These are phyloP conservation scores for Amanita polypyramis DNA, from an alignment of 768 basidiomycete species.

Conservation along the genomic window DNA sequence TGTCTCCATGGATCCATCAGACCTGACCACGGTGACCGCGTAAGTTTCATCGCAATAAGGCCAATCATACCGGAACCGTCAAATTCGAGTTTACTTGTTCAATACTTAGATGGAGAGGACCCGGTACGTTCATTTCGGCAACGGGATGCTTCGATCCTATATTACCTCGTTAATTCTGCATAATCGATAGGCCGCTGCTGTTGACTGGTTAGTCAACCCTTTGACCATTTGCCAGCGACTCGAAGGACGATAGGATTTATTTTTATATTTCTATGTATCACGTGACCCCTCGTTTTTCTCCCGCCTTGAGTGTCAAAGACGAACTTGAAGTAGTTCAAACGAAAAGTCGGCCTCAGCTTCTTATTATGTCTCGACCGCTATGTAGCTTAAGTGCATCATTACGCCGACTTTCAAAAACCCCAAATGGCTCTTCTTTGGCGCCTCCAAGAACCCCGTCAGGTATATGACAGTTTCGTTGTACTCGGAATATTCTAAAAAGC, in stretches of 20 bases:
- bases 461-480: background rate
- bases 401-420: conserved; percentile 9
- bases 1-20: background rate
- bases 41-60: background rate
- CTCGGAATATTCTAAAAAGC: background rate
- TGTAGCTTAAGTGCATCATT: conserved; percentile 18
- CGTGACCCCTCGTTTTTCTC: background rate
- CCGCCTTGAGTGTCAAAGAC: background rate
- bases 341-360: background rate
- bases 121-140: too few species aligned
- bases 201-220: too few species aligned
- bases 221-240: too few species aligned
- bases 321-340: background rate
- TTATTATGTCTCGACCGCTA: conserved; percentile 19
- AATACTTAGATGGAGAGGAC: too few species aligned
- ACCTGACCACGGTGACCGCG: background rate
- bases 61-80: background rate
- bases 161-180: too few species aligned
- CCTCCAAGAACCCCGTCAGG: conserved; percentile 10
- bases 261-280: too few species aligned
- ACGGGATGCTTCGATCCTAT: too few species aligned
- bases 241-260: too few species aligned
- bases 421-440: conserved; percentile 10
- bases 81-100: too few species aligned
- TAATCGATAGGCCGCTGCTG: too few species aligned